phyloP scores from a whole-genome alignment of 768 basidiomycete genomes.

The Pulveroboletus ravenelii region DNA sequence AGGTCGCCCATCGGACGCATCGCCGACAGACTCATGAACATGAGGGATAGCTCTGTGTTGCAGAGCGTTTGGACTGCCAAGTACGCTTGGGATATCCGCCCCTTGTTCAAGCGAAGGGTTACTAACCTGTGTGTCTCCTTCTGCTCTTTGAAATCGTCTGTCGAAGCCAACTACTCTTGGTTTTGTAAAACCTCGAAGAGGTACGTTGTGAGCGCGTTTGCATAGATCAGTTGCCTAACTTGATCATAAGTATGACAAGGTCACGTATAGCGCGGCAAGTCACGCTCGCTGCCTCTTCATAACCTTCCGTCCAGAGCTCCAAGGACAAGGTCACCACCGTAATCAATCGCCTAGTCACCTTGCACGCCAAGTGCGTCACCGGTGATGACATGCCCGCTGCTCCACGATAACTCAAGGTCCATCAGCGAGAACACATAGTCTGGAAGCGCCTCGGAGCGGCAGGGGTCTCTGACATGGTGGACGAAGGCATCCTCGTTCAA shows the following conservation, averaged over 20 bases:
- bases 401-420: slow-evolving; percentile 74
- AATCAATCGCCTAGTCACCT: slow-evolving; percentile 53
- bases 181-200: slow-evolving; percentile 96
- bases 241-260: slow-evolving; percentile 79
- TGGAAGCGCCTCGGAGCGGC: slow-evolving; percentile 67
- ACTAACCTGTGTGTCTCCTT: no score
- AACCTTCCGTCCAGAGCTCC: slow-evolving; percentile 51
- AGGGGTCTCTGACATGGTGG: slow-evolving; percentile 31
- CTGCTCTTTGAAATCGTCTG: slow-evolving; percentile 78
- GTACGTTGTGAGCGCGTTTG: slow-evolving; percentile 37
- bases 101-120: no score
- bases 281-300: not conserved
- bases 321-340: slow-evolving; percentile 59
- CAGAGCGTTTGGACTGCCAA: slow-evolving; percentile 73
- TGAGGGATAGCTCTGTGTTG: slow-evolving; percentile 50
- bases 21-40: slow-evolving; percentile 45
- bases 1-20: slow-evolving; percentile 37
- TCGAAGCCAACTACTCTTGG: slow-evolving; percentile 88
- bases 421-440: slow-evolving; percentile 89
- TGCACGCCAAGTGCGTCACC: slow-evolving; percentile 85
- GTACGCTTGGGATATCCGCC: slow-evolving; percentile 79
- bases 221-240: not conserved
- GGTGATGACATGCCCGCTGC: slow-evolving; percentile 67
- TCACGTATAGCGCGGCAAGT: slow-evolving; percentile 64
- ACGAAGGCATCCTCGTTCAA: slow-evolving; percentile 46